Evolutionary conservation across 169 alveolate genomes (phyloP).

Genomic region (Hepatocystis sp.): DNA sequence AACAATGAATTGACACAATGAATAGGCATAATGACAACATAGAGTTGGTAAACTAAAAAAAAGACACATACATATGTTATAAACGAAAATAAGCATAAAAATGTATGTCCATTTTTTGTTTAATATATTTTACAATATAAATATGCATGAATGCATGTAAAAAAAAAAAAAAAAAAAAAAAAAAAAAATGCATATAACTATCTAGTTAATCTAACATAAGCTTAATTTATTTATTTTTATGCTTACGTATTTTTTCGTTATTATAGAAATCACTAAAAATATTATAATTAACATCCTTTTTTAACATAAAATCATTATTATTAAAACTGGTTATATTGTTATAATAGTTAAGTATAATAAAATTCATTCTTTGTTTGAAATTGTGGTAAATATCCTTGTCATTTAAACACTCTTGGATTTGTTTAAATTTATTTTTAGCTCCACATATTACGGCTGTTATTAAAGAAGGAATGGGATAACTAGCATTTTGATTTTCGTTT

Average conservation of each 20-base stretch:
- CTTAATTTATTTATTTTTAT: neutral
- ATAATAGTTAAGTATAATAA: conserved; percentile 34
- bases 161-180: too few species aligned
- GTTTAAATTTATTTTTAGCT: neutral
- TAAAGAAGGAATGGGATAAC: conserved; percentile 48
- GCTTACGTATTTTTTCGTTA: conserved; percentile 70
- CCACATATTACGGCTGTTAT: conserved; percentile 69
- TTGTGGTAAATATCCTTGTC: conserved; percentile 16
- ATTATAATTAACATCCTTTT: conserved; percentile 18
- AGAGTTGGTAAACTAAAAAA: too few species aligned
- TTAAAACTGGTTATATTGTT: conserved; percentile 38
- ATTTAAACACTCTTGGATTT: conserved; percentile 21
- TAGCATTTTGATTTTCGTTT: conserved; percentile 32
- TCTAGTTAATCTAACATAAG: neutral
- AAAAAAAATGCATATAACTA: too few species aligned
- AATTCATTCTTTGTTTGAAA: conserved; percentile 24
- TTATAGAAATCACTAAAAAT: conserved; percentile 49
- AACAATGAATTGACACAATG: neutral
- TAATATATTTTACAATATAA: too few species aligned
- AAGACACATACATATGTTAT: too few species aligned
- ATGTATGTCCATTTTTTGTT: too few species aligned
- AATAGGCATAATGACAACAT: too few species aligned
- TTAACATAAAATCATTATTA: conserved; percentile 12
- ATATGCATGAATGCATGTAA: too few species aligned
- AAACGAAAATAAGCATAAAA: too few species aligned